Evolutionary conservation across 1,284 basidiomycete species (phyloP), one percentile per base, ranked within the genome.

Genomic region (Cutaneotrichosporon spelunceum): DNA sequence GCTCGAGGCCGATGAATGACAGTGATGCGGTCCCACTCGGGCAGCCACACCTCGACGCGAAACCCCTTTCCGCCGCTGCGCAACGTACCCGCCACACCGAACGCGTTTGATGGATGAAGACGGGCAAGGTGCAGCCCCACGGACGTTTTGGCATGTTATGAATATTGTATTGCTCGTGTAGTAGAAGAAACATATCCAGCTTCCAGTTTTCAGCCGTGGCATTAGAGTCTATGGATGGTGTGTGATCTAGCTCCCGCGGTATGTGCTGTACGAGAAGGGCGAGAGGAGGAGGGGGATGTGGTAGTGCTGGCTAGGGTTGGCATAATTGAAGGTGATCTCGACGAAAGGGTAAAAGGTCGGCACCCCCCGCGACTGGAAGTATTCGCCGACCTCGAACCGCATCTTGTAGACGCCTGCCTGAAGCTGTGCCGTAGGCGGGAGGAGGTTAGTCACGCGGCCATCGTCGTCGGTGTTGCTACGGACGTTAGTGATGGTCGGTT

Each of bases 261-360:
- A 95, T 7, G 93, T 95, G 19, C 93, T 93, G 77, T 88, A 97
- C 1, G 89, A 90, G 79, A 88, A 93, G 7, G 93, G 93, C 74
- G 90, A 93, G 70, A 97, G 87, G 29, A 97, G 79, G 16, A 97
- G 82, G 0, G 93, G 93, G 64, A 97, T 89, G 70, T 96, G 93
- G 73, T 93, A 89, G 72, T 95, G 92, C 70, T 92, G 88, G 45
- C 82, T 75, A 6, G 88, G 85, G 65, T 87, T 84, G 57, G 82
- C 80, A 57, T 91, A 83, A 48, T 83, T 81, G 76, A 93, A 93
- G 0, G 84, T 83, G 66, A 93, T 88, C 90, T 62, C 73, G 36
- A 76, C 71, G 11, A 86, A 87, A 1, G 93, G 93, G 80, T 93
- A 95, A 72, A 96, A 94, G 19, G 86, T 88, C 59, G 84, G 80